Evolutionary conservation across 2,329 filamentous ascomycete species (phyloP).

Genomic region (Pseudogymnoascus sp.): DNA sequence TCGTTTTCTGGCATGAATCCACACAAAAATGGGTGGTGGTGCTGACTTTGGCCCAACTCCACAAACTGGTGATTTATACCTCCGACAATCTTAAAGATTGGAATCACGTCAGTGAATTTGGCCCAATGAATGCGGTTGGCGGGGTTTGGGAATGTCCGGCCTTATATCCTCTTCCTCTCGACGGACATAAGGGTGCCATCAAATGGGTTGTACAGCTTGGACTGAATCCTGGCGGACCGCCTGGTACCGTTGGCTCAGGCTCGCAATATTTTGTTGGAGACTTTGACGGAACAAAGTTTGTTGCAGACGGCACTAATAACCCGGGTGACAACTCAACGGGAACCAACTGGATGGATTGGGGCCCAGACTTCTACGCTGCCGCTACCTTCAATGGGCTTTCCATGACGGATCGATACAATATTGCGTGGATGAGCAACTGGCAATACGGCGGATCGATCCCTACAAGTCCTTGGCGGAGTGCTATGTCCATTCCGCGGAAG

Average conservation of each 20-base stretch:
- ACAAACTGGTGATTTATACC: conserved; percentile 48
- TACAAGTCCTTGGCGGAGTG: conserved; percentile 45
- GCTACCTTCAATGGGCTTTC: conserved; percentile 18
- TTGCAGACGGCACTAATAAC: conserved; percentile 34
- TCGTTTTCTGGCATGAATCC: conserved; percentile 48
- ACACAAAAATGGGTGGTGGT: conserved; percentile 47
- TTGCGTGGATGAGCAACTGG: conserved; percentile 54
- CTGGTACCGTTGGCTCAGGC: conserved; percentile 41
- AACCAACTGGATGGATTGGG: conserved; percentile 50
- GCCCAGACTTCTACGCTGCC: conserved; percentile 17
- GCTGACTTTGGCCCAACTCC: conserved; percentile 43
- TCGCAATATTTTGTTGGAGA: conserved; percentile 48
- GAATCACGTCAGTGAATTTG: conserved; percentile 42
- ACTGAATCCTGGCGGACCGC: conserved; percentile 49
- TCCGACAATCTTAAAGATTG: conserved; percentile 48
- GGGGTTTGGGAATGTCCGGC: conserved; percentile 46
- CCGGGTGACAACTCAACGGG: conserved; percentile 40
- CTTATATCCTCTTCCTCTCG: conserved; percentile 14
- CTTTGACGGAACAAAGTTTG: conserved; percentile 59
- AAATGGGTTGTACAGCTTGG: conserved; percentile 40
- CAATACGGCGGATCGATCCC: conserved; percentile 48
- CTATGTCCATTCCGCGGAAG: conserved; percentile 43
- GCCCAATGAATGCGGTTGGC: conserved; percentile 29
- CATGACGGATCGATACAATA: conserved; percentile 29
- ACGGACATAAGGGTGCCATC: not conserved